Evolutionary conservation across 1,139 yeast species (phyloP), one percentile per base, ranked within the genome.

Genomic region (Arxiozyma heterogenica): DNA sequence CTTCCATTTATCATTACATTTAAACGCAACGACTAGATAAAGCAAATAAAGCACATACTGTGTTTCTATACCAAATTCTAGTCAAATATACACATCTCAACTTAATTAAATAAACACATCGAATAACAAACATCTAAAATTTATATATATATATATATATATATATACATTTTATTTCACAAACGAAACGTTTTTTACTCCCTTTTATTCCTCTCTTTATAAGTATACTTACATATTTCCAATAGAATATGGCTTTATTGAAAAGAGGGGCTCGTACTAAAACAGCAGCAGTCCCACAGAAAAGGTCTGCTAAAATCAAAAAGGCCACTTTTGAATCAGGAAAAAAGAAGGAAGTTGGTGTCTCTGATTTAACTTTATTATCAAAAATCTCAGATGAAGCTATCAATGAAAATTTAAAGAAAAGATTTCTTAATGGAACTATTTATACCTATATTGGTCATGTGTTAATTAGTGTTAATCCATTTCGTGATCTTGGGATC

Each of bases 291-390:
- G 73, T 71, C 52, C 75, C 74, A n/a, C 73, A 73, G 22, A 80
- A 78, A 66, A 77, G 83, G 58, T 73, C 80, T 46, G 71, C 73
- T 51, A 72, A 73, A 53, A 87, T 91, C 64, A 84, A 88, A 67
- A 93, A 93, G 73, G 98, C 98, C 22, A 87, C 90, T 51, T 93
- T 90, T 68, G 98, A 94, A 66, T 73, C 86, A 49, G 77, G 84
- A 54, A 90, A 90, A 72, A 89, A 89, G 78, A 89, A 90, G 71
- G 98, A 93, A 70, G 98, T 93, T 21, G 98, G 99, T 51, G 98
- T 94, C 4, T 85, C 95, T 49, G 99, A 94, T 71, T 77, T 94
- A 67, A 94, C 98, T 0, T 75, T 94, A 57, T 75, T 94, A 58
- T 84, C 95, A 39, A 86, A 86, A 60, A 93, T 94, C 64, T 79